A percentile compares a stretch with the other conserved stretches of the same genome.
Evolutionary conservation across 2,329 filamentous ascomycete species (phyloP).

Genomic region (Ceratocystis lukuohia): DNA sequence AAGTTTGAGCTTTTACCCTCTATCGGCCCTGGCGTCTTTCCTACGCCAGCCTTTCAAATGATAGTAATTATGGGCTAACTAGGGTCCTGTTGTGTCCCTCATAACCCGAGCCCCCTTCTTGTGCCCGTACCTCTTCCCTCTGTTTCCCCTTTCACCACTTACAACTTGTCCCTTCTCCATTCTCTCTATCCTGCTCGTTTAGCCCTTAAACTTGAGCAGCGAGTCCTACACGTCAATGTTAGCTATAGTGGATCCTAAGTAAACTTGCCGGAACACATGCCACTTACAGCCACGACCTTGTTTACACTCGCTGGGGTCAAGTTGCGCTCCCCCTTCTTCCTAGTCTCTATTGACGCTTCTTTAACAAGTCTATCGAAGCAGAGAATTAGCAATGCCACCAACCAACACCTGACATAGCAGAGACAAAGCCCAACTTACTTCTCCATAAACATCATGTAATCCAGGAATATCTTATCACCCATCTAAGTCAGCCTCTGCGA

Average conservation of each 20-base stretch:
- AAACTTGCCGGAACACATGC: background rate
- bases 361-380: constrained; percentile 50
- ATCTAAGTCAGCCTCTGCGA: background rate
- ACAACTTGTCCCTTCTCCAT: background rate
- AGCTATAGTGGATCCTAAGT: constrained; percentile 8
- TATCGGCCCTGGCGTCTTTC: background rate
- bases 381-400: background rate
- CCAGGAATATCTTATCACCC: constrained; percentile 59
- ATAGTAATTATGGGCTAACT: background rate
- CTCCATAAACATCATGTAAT: constrained; percentile 73
- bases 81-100: background rate
- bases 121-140: background rate
- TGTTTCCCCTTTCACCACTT: background rate
- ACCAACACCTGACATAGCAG: background rate
- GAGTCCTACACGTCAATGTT: constrained; percentile 37
- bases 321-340: constrained; percentile 57
- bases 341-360: constrained; percentile 64
- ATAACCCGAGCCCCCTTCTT: background rate
- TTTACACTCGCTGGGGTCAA: constrained; percentile 64
- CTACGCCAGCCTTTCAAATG: background rate
- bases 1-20: background rate
- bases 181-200: constrained; percentile 24
- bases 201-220: constrained; percentile 56
- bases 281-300: constrained; percentile 59
- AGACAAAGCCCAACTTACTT: constrained; percentile 30